A percentile compares a stretch with the other conserved stretches of the same genome.
phyloP scores from a whole-genome alignment of 2,329 filamentous ascomycete genomes.

The Fusarium devonianum region DNA sequence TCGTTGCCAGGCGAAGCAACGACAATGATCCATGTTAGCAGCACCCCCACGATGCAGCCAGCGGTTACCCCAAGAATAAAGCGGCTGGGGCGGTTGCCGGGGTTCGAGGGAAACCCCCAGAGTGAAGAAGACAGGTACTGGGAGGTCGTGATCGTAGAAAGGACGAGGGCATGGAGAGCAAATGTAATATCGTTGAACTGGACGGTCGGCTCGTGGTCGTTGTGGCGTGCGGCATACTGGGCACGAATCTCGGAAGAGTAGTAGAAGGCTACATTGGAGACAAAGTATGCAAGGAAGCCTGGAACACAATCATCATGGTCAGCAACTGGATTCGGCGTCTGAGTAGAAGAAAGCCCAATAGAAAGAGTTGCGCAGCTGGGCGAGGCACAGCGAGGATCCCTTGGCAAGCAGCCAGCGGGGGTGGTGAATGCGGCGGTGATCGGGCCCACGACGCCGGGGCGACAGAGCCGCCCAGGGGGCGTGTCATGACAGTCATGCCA shows the following conservation, averaged over 20 bases:
- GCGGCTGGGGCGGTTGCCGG: conserved; percentile 62
- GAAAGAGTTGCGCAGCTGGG: background rate
- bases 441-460: conserved; percentile 14
- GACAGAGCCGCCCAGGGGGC: conserved; percentile 14
- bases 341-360: background rate
- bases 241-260: conserved; percentile 78
- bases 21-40: conserved; percentile 57
- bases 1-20: conserved; percentile 48
- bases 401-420: conserved; percentile 7
- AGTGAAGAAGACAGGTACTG: conserved; percentile 75
- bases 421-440: conserved; percentile 17
- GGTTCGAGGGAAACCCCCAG: conserved; percentile 77
- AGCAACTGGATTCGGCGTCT: conserved; percentile 18
- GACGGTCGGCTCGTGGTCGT: conserved; percentile 80
- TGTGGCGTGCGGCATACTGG: conserved; percentile 85
- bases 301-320: conserved; percentile 19
- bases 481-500: conserved; percentile 28
- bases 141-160: conserved; percentile 76
- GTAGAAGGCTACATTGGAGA: conserved; percentile 78
- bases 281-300: conserved; percentile 78
- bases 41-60: conserved; percentile 70
- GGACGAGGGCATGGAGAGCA: conserved; percentile 77
- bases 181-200: conserved; percentile 91
- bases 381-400: conserved; percentile 9
- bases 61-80: conserved; percentile 73